These are phyloP conservation scores for Melanogaster broomeanus DNA, from an alignment of 768 basidiomycete species.

Conservation along the genomic window DNA sequence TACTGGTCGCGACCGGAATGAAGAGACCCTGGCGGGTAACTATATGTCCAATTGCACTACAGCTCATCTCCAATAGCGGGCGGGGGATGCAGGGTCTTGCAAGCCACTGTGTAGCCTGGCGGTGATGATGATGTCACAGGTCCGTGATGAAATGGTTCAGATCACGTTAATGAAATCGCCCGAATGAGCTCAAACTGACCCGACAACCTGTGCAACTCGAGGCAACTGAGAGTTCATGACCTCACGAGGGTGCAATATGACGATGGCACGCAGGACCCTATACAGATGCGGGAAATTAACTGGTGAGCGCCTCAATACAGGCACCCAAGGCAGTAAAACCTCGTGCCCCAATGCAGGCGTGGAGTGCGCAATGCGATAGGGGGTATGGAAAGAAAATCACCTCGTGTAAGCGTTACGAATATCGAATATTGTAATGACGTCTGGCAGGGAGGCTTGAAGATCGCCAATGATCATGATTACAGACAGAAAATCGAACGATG, in stretches of 20 bases:
- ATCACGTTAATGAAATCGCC: background rate
- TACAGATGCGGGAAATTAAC: constrained; percentile 6
- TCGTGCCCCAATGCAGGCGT: constrained; percentile 20
- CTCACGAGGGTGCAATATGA: constrained; percentile 2
- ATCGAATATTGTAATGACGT: no score
- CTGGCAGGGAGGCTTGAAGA: constrained; percentile 3
- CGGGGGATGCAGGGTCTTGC: constrained; percentile 1
- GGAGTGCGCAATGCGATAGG: constrained; percentile 7
- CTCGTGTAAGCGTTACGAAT: constrained; percentile 6
- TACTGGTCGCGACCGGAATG: constrained; percentile 13
- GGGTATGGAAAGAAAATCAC: constrained; percentile 21
- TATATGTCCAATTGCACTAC: background rate
- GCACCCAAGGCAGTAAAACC: constrained; percentile 17
- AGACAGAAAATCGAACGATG: background rate
- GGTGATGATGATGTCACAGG: constrained; percentile 20
- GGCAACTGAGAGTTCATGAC: constrained; percentile 1
- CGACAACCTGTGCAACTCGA: constrained; percentile 3
- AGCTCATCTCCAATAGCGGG: background rate
- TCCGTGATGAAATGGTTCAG: background rate
- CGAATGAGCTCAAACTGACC: constrained; percentile 1
- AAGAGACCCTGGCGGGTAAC: background rate
- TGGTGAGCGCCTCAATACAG: constrained; percentile 15
- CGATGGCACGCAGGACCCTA: background rate
- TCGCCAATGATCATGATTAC: constrained; percentile 13
- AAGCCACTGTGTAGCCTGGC: background rate